These are phyloP conservation scores for Claviceps capensis DNA, from an alignment of 2,329 filamentous ascomycete species.

Conservation along the genomic window DNA sequence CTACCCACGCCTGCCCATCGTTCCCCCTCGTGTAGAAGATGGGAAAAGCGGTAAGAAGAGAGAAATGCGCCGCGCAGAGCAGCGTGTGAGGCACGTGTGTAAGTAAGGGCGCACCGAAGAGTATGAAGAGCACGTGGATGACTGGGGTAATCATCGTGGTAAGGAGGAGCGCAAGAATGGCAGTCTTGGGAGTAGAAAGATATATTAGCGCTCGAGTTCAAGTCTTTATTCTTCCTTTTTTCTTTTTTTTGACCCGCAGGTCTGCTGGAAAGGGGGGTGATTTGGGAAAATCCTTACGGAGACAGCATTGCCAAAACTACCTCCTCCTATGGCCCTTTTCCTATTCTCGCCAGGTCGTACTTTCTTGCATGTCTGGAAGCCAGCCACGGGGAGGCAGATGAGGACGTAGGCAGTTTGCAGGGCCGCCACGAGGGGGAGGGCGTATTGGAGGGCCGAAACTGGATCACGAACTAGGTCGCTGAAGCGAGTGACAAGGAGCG, in stretches of 20 bases:
- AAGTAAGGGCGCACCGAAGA: conserved; percentile 84
- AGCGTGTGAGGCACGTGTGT: conserved; percentile 67
- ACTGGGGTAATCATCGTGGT: conserved; percentile 56
- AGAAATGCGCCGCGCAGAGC: conserved; percentile 68
- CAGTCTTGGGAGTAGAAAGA: conserved; percentile 20
- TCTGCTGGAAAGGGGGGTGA: neutral
- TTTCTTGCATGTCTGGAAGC: conserved; percentile 34
- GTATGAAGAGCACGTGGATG: conserved; percentile 52
- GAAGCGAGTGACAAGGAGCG: conserved; percentile 51
- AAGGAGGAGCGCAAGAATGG: conserved; percentile 38
- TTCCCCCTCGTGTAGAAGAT: conserved; percentile 79
- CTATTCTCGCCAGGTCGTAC: conserved; percentile 39
- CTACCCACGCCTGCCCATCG: conserved; percentile 56
- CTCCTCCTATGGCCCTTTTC: conserved; percentile 20
- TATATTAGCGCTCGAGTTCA: neutral
- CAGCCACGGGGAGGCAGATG: conserved; percentile 48
- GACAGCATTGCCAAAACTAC: neutral
- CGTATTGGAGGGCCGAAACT: conserved; percentile 43
- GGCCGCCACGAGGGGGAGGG: conserved; percentile 47
- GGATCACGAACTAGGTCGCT: conserved; percentile 55
- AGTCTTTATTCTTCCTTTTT: neutral
- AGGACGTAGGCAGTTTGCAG: conserved; percentile 52
- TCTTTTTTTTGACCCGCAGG: neutral
- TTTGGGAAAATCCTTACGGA: neutral
- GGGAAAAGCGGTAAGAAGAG: conserved; percentile 64